These are phyloP conservation scores for Metschnikowia picachoensis DNA, from an alignment of 805 yeast species.

Conservation along the genomic window DNA sequence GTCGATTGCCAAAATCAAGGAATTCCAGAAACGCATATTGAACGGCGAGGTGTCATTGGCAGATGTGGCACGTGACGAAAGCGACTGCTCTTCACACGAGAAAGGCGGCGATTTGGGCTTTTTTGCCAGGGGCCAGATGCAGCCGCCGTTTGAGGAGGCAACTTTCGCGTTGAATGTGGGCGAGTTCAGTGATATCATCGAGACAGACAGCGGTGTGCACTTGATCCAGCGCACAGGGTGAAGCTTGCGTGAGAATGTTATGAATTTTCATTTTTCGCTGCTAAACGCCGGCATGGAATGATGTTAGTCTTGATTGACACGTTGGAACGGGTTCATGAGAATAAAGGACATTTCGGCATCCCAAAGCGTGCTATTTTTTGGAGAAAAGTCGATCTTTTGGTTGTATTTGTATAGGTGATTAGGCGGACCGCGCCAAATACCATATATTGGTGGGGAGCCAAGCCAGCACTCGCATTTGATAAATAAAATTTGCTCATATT, in stretches of 20 bases:
- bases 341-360: too few relatives aligned
- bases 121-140: conserved; percentile 91
- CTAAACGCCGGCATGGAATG: too few relatives aligned
- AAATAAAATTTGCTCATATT: too few relatives aligned
- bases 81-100: conserved; percentile 84
- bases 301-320: too few relatives aligned
- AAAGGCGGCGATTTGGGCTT: conserved; percentile 91
- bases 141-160: conserved; percentile 87
- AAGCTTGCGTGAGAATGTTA: not conserved
- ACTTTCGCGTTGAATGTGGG: conserved; percentile 80
- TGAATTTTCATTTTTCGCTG: not conserved
- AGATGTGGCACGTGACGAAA: conserved; percentile 74
- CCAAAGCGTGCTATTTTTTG: too few relatives aligned
- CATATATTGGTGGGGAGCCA: too few relatives aligned
- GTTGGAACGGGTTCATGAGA: too few relatives aligned
- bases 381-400: too few relatives aligned
- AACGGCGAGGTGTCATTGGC: conserved; percentile 64
- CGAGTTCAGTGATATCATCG: conserved; percentile 77
- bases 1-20: conserved; percentile 61
- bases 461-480: too few relatives aligned
- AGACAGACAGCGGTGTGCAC: conserved; percentile 89
- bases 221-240: conserved; percentile 79
- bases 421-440: too few relatives aligned
- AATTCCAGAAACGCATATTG: conserved; percentile 53
- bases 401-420: too few relatives aligned